Evolutionary conservation across 305 asterid species (phyloP), one percentile per base, ranked within the genome.

Genomic region (Petunia hybrid): DNA sequence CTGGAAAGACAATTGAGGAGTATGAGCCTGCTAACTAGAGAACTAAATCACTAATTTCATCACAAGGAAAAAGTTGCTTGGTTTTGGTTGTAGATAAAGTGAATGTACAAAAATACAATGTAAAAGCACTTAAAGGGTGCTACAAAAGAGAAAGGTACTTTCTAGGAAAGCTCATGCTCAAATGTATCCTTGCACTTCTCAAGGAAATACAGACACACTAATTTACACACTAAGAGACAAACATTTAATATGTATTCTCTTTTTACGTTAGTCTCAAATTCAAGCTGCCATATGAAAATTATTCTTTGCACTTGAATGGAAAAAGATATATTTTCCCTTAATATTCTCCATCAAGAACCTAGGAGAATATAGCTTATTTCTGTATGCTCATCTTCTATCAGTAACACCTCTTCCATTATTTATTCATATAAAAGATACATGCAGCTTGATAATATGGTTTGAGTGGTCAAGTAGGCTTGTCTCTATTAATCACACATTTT

Each of bases 301-400:
- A 68, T 68, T 69, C 8, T 31, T 69, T 36, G 53, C 40, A 67
- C 53, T 67, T 67, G 75, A 41, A 67, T 6, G 55, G 14, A 1
- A 67, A 12, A n/a, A 14, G 3, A 14, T 3, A 40, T 67, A 6
- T n/a, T 65, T 67, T n/a, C 38, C 75, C 55, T 16, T 69, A 8
- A 69, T 69, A 42, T 69, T 69, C 39, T 8, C 57, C 45, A 42
- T 69, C 57, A 68, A n/a, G 22, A 67, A 41, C 40, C 42, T n/a
- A 4, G 4, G 76, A 42, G 56, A 45, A 68, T 42, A 68, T 42
- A 68, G 41, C 36, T 35, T n/a, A 2, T 22, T 68, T 68, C 14
- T 42, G 55, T 42, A 7, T 68, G 76, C 56, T 68, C 39, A 66
- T 66, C 76, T 68, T 41, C 76, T n/a, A 68, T 42, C 76, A 68